These are phyloP conservation scores for Ilex paraguariensis DNA, from an alignment of 305 asterid genomes.

Conservation along the genomic window DNA sequence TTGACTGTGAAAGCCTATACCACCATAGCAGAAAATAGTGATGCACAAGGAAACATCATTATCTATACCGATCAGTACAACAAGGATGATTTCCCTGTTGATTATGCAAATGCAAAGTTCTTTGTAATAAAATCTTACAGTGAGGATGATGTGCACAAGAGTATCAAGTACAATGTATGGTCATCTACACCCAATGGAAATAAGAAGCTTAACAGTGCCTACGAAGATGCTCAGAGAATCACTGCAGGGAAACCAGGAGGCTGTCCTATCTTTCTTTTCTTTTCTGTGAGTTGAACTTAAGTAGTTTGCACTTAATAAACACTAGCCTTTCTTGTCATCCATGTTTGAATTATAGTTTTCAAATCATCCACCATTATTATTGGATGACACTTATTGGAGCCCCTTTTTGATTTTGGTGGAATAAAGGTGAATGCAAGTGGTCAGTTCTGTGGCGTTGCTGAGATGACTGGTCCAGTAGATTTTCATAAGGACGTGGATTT, in stretches of 20 bases:
- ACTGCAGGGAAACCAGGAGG: constrained; percentile 38
- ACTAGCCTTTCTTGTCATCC: background rate
- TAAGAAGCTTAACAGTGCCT: constrained; percentile 68
- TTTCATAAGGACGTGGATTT: constrained; percentile 61
- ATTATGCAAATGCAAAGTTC: constrained; percentile 61
- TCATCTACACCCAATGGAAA: constrained; percentile 86
- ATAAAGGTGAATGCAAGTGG: constrained; percentile 86
- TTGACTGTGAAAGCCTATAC: constrained; percentile 67
- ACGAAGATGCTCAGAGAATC: constrained; percentile 46
- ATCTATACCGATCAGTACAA: constrained; percentile 60
- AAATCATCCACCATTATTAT: background rate
- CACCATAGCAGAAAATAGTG: constrained; percentile 61
- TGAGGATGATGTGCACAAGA: constrained; percentile 84
- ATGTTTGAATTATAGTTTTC: background rate
- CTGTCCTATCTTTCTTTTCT: constrained; percentile 58
- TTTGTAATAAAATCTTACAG: constrained; percentile 86
- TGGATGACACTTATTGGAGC: constrained; percentile 3
- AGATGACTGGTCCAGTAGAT: constrained; percentile 78
- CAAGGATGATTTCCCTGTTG: constrained; percentile 50
- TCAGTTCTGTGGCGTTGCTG: constrained; percentile 78
- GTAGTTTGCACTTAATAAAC: background rate
- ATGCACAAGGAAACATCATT: constrained; percentile 65
- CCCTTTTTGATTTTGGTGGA: constrained; percentile 4
- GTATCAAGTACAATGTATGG: constrained; percentile 83
- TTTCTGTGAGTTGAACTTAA: constrained; percentile 36